Conservation (phyloP, 805 yeast genomes). For the Candida peoriensis region DNA sequence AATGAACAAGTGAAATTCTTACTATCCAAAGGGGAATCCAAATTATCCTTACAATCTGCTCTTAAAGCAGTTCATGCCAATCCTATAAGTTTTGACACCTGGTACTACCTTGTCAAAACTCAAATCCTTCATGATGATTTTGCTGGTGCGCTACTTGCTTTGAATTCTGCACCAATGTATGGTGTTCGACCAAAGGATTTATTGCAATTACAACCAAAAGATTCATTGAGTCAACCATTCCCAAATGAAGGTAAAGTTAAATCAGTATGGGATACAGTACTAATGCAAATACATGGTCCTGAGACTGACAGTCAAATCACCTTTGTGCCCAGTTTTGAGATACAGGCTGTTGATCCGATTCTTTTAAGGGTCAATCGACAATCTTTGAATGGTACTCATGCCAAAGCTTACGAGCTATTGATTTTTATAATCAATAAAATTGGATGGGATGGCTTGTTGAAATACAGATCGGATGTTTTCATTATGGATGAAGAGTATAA, state of each 20-base stretch:
- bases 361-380: slow-evolving; percentile 49
- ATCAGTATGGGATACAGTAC: slow-evolving; percentile 38
- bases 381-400: slow-evolving; percentile 46
- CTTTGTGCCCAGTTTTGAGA: slow-evolving; percentile 24
- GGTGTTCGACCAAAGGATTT: slow-evolving; percentile 36
- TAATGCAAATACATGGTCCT: slow-evolving; percentile 21
- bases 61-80: slow-evolving; percentile 54
- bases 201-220: slow-evolving; percentile 38
- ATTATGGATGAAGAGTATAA: slow-evolving; percentile 75
- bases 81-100: slow-evolving; percentile 73
- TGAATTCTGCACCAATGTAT: slow-evolving; percentile 75
- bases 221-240: slow-evolving; percentile 40
- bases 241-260: slow-evolving; percentile 51
- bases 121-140: slow-evolving; percentile 54
- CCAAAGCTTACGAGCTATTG: slow-evolving; percentile 61
- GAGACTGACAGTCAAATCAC: slow-evolving; percentile 22
- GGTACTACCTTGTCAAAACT: slow-evolving; percentile 61
- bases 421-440: slow-evolving; percentile 59
- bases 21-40: slow-evolving; percentile 45
- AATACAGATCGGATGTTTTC: slow-evolving; percentile 64
- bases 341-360: slow-evolving; percentile 41
- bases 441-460: slow-evolving; percentile 81
- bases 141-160: slow-evolving; percentile 54
- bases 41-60: slow-evolving; percentile 56
- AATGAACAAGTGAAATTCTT: slow-evolving; percentile 57